phyloP scores from a whole-genome alignment of 2,329 filamentous ascomycete genomes.

The Ceratocystis alfenasii region DNA sequence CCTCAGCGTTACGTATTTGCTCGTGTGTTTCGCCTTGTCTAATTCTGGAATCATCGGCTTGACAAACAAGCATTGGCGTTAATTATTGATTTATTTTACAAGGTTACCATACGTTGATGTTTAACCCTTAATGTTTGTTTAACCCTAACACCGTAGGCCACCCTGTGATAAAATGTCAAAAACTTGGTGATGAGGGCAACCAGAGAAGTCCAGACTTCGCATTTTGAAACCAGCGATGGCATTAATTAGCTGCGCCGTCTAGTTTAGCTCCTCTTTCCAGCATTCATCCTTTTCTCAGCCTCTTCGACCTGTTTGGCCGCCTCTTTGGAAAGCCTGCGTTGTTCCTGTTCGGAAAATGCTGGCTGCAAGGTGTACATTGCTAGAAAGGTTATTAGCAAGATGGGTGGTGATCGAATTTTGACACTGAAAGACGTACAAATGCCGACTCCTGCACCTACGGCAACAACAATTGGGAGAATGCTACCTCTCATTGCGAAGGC shows the following conservation, averaged over 20 bases:
- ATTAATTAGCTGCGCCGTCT: not conserved
- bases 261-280: conserved; percentile 7
- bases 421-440: conserved; percentile 16
- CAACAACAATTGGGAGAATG: conserved; percentile 19
- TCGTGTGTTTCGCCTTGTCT: too few relatives aligned
- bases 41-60: too few relatives aligned
- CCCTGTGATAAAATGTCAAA: too few relatives aligned
- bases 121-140: too few relatives aligned
- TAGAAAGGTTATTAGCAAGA: not conserved
- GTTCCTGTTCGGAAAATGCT: conserved; percentile 18
- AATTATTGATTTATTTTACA: too few relatives aligned
- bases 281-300: conserved; percentile 13
- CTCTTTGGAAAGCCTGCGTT: conserved; percentile 13
- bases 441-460: conserved; percentile 19
- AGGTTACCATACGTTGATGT: too few relatives aligned
- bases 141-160: too few relatives aligned
- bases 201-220: too few relatives aligned
- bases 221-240: not conserved
- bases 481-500: conserved; percentile 18
- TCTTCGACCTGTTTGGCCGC: conserved; percentile 19
- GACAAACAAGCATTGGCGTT: too few relatives aligned
- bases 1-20: too few relatives aligned
- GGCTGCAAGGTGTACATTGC: conserved; percentile 21
- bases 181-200: too few relatives aligned
- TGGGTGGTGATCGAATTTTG: not conserved